phyloP scores from a whole-genome alignment of 2,329 filamentous ascomycete species.

The Aspergillus hiratsukae region DNA sequence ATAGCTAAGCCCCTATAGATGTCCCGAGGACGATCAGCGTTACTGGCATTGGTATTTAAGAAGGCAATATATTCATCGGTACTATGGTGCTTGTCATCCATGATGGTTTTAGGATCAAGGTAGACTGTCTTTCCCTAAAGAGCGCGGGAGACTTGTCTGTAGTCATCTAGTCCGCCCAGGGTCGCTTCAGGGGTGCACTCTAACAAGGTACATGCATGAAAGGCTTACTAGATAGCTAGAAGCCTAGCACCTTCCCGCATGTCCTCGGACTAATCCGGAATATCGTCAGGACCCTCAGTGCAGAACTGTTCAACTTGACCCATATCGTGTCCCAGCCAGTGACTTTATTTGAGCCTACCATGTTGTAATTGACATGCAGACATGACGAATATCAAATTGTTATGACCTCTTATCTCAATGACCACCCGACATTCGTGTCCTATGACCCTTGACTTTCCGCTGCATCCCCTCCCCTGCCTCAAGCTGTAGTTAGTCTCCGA shows the following conservation, averaged over 20 bases:
- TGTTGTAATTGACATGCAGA: neutral
- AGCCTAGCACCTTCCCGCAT: conserved; percentile 56
- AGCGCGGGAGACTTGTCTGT: conserved; percentile 52
- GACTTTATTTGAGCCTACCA: neutral
- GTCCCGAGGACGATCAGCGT: conserved; percentile 50
- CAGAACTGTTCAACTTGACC: conserved; percentile 56
- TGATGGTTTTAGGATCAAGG: conserved; percentile 43
- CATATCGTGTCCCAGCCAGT: conserved; percentile 55
- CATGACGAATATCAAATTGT: neutral
- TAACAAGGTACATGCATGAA: neutral
- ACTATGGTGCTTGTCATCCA: conserved; percentile 54
- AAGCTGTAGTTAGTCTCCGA: neutral
- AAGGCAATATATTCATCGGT: conserved; percentile 47
- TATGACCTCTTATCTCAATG: neutral
- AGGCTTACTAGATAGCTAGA: conserved; percentile 42
- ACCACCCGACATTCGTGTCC: neutral
- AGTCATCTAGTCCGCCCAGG: conserved; percentile 3
- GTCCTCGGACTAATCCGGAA: conserved; percentile 54
- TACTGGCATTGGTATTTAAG: conserved; percentile 42
- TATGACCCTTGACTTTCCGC: neutral
- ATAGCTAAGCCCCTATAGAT: conserved; percentile 52
- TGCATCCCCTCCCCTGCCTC: neutral
- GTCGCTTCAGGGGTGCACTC: neutral
- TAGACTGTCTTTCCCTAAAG: conserved; percentile 58
- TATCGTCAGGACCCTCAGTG: conserved; percentile 53